These are phyloP conservation scores for Sugiyamaella qingdaonensis DNA, from an alignment of 805 yeast genomes.

Conservation along the genomic window DNA sequence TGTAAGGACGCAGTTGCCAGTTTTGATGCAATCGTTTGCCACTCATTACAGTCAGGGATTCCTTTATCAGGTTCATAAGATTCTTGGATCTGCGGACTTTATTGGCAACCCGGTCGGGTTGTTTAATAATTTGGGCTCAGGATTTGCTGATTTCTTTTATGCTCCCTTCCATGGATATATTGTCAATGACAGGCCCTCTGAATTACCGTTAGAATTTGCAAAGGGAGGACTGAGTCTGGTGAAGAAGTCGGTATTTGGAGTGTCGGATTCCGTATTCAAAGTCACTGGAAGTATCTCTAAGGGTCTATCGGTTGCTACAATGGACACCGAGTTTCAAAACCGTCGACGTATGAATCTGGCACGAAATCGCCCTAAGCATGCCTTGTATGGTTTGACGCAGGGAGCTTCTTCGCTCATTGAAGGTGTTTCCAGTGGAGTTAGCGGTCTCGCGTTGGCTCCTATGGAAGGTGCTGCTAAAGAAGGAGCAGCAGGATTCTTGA, in stretches of 20 bases:
- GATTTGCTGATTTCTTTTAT: conserved; percentile 92
- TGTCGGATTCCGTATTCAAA: conserved; percentile 89
- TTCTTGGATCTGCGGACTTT: conserved; percentile 93
- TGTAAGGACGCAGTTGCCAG: conserved; percentile 77
- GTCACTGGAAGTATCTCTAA: conserved; percentile 92
- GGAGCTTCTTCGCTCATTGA: conserved; percentile 90
- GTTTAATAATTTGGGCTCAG: conserved; percentile 88
- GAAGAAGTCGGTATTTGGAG: conserved; percentile 90
- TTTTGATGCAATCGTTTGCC: conserved; percentile 61
- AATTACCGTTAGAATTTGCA: conserved; percentile 90
- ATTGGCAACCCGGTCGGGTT: conserved; percentile 97
- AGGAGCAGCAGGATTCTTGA: conserved; percentile 89
- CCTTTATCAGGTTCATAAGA: conserved; percentile 85
- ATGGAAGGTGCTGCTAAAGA: conserved; percentile 82
- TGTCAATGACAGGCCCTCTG: conserved; percentile 93
- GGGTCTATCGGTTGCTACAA: conserved; percentile 85
- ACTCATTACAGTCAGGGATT: conserved; percentile 92
- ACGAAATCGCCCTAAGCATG: conserved; percentile 78
- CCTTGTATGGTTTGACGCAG: conserved; percentile 72
- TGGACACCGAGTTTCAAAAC: conserved; percentile 82
- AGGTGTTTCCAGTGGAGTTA: conserved; percentile 79
- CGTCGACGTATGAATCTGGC: conserved; percentile 58
- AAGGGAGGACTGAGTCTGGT: conserved; percentile 93
- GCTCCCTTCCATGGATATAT: conserved; percentile 96
- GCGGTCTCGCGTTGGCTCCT: conserved; percentile 89